Percentiles rank a stretch among this genome's conserved stretches.
Evolutionary conservation across 306 rosid genomes (phyloP).

Genomic region (Amphicarpaea edgeworthii): DNA sequence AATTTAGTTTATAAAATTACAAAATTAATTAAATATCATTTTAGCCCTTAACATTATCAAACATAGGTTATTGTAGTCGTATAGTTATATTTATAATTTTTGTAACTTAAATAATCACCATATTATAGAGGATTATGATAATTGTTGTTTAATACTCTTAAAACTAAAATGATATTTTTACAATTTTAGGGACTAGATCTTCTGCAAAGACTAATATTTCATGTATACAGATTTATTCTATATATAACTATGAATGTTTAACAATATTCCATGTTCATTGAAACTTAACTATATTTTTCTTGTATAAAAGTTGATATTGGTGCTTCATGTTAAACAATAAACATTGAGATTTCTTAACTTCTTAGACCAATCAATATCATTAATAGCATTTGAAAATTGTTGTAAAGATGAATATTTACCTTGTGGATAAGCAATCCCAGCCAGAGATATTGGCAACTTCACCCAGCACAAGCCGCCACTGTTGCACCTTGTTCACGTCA

Average conservation of each 20-base stretch:
- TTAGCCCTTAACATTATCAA: background rate
- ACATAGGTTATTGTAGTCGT: no score
- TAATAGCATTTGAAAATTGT: background rate
- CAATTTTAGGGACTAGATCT: background rate
- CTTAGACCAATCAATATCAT: background rate
- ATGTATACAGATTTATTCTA: background rate
- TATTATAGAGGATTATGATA: no score
- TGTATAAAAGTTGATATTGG: background rate
- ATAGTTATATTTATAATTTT: no score
- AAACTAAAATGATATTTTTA: no score
- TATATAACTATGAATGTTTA: background rate
- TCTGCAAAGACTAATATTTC: background rate
- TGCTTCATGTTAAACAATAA: no score
- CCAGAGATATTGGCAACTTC: conserved; percentile 51
- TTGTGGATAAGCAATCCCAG: conserved; percentile 46
- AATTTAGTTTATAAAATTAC: no score
- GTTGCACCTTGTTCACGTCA: conserved; percentile 19
- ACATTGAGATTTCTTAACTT: background rate
- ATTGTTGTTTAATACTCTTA: no score
- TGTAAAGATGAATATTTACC: conserved; percentile 23
- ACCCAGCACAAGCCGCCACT: conserved; percentile 33
- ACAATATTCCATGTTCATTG: background rate
- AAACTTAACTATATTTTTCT: background rate
- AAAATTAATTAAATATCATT: no score
- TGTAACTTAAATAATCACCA: no score